Base-by-base conservation (phyloP, 139 green algal genomes). In the Haematococcus sp. region DNA sequence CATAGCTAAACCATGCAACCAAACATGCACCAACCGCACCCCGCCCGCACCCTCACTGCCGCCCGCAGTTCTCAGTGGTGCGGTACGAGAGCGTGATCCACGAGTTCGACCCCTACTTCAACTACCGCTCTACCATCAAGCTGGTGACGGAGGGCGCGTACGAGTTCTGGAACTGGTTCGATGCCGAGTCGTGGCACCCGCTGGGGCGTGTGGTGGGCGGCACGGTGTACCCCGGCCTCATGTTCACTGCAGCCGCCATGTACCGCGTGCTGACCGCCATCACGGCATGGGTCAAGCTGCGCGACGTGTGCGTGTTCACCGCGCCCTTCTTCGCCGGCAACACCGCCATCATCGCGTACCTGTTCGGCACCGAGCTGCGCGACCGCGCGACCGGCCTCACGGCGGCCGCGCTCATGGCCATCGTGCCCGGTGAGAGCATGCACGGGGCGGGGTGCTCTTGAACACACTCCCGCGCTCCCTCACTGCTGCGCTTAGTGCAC, bases 81-180 rank as follows among this genome's bases (percentile, higher is more conserved):
- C 76, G 84, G 2, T 91, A 88, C 49, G 86, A 89, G 70, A 83
- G 64, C 43, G 79, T 93, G 25, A 93, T 93, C 63, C 88, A 93
- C 77, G 88, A 93, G 76, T 93, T 93, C 67, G 88, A 93, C 52
- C 88, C 88, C 7, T 93, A 88, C 68, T 92, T 92, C 83, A 93
- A 92, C 83, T 93, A 90, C 69, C 81, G 88, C 43, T 83, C 79
- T n/a, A 92, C 87, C 28, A 78, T 86, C 46, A 87, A 85, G 35
- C 78, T 92, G 28, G 79, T 80, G 30, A 66, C 72, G n/a, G 71
- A 78, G 27, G 71, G 77, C 19, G 68, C 23, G 52, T 74, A 74
- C 27, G 66, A 89, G 70, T 94, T 94, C 70, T 91, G 77, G 80
- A 93, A 89, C 52, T 92, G 83, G 87, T 94, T 93, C 61, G 89